These are phyloP conservation scores for Theileria orientalis DNA, from an alignment of 169 alveolate genomes.

Conservation along the genomic window DNA sequence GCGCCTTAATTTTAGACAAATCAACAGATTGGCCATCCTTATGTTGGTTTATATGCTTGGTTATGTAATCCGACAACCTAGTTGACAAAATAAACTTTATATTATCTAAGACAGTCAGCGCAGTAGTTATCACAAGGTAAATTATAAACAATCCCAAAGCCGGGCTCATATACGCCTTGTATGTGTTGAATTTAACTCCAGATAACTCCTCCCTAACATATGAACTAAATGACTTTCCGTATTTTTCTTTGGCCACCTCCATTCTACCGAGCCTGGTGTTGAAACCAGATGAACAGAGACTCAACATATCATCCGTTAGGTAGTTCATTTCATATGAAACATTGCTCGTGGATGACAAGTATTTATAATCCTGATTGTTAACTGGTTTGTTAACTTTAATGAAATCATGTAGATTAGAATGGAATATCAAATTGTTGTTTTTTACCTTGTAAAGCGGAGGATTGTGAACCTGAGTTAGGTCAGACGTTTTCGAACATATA, in stretches of 20 bases:
- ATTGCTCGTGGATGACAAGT: not conserved
- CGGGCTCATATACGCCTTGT: not conserved
- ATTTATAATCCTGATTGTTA: not conserved
- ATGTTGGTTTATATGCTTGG: not conserved
- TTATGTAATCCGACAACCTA: not conserved
- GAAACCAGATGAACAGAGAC: slow-evolving; percentile 5
- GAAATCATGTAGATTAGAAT: too few relatives aligned
- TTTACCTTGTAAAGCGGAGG: too few relatives aligned
- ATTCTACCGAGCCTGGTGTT: too few relatives aligned
- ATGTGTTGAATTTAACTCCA: not conserved
- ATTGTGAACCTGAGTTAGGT: too few relatives aligned
- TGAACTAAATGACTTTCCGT: too few relatives aligned
- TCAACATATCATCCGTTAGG: not conserved
- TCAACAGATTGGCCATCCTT: too few relatives aligned
- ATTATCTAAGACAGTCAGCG: not conserved
- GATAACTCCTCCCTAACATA: too few relatives aligned
- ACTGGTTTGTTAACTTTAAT: not conserved
- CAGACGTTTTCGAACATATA: not conserved
- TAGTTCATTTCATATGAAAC: not conserved
- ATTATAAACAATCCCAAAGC: not conserved
- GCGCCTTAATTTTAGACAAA: not conserved
- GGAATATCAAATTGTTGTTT: too few relatives aligned
- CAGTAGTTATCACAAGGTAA: not conserved
- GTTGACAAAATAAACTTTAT: not conserved
- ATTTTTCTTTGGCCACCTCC: too few relatives aligned